phyloP scores from a whole-genome alignment of 1,284 basidiomycete species.

The Ceratobasidium sp. region DNA sequence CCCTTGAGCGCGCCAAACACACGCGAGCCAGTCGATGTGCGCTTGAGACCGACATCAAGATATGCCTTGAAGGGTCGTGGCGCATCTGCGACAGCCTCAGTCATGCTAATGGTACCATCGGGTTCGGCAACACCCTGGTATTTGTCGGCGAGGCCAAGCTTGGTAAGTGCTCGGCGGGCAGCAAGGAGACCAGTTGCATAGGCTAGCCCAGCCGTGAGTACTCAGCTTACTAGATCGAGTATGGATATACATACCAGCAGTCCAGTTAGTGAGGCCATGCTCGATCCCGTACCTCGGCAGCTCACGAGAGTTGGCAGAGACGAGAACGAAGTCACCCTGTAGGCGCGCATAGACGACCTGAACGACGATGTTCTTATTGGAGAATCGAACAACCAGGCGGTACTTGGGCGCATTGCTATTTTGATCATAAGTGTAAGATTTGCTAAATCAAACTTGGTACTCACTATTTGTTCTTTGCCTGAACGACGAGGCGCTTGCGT shows the following conservation, averaged over 20 bases:
- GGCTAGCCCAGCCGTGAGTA: conserved; percentile 63
- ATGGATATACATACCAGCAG: conserved; percentile 73
- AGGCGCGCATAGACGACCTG: conserved; percentile 98
- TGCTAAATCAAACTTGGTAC: conserved; percentile 51
- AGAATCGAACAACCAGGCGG: conserved; percentile 98
- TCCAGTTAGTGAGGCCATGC: conserved; percentile 99
- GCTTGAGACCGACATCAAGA: conserved; percentile 98
- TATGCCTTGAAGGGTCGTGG: conserved; percentile 99
- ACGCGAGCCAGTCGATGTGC: conserved; percentile 97
- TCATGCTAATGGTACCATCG: conserved; percentile 86
- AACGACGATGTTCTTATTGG: conserved; percentile 91
- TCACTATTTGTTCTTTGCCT: conserved; percentile 99
- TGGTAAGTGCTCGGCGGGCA: conserved; percentile 94
- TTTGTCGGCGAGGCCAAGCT: conserved; percentile 98
- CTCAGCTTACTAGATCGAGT: neutral
- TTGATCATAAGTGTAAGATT: neutral
- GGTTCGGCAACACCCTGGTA: conserved; percentile 97
- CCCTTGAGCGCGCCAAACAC: conserved; percentile 99
- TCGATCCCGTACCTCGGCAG: conserved; percentile 97
- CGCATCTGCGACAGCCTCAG: conserved; percentile 90
- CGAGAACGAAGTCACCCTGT: conserved; percentile 95
- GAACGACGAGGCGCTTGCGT: conserved; percentile 93
- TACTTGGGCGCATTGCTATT: conserved; percentile 93
- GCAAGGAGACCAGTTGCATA: conserved; percentile 98
- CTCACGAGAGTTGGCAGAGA: conserved; percentile 89